These are phyloP conservation scores for Ogataea ganodermae DNA, from an alignment of 805 yeast species.

Conservation along the genomic window DNA sequence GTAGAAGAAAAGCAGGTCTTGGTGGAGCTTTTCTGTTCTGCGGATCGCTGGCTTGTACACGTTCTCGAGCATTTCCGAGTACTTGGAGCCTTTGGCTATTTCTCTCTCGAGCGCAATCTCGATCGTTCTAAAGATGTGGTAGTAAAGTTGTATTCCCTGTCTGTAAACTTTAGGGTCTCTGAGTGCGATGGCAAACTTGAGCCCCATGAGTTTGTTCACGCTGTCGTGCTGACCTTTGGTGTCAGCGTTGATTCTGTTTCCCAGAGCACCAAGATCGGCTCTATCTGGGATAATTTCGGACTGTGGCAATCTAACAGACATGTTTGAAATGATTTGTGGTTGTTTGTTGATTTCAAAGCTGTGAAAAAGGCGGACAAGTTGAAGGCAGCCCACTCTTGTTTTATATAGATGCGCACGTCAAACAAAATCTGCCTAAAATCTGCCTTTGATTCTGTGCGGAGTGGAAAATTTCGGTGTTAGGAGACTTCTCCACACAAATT, in stretches of 20 bases:
- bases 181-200: slow-evolving; percentile 72
- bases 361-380: too few species aligned
- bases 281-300: slow-evolving; percentile 70
- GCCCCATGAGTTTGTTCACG: slow-evolving; percentile 66
- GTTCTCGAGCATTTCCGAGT: slow-evolving; percentile 50
- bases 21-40: slow-evolving; percentile 55
- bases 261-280: slow-evolving; percentile 80
- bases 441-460: slow-evolving; percentile 19
- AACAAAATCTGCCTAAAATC: slow-evolving; percentile 15
- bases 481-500: neutral
- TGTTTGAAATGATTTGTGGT: slow-evolving; percentile 5
- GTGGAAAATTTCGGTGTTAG: neutral
- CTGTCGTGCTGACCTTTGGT: slow-evolving; percentile 68
- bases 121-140: slow-evolving; percentile 66
- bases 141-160: slow-evolving; percentile 76
- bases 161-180: slow-evolving; percentile 76
- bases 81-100: slow-evolving; percentile 39
- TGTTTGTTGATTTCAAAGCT: too few species aligned
- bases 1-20: slow-evolving; percentile 71
- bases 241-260: slow-evolving; percentile 73
- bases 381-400: too few species aligned
- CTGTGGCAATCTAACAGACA: slow-evolving; percentile 20
- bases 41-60: slow-evolving; percentile 74
- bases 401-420: slow-evolving; percentile 6
- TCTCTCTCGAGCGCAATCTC: slow-evolving; percentile 54